Evolutionary conservation across 2,329 filamentous ascomycete species (phyloP).

Genomic region (Sporothrix sp.): DNA sequence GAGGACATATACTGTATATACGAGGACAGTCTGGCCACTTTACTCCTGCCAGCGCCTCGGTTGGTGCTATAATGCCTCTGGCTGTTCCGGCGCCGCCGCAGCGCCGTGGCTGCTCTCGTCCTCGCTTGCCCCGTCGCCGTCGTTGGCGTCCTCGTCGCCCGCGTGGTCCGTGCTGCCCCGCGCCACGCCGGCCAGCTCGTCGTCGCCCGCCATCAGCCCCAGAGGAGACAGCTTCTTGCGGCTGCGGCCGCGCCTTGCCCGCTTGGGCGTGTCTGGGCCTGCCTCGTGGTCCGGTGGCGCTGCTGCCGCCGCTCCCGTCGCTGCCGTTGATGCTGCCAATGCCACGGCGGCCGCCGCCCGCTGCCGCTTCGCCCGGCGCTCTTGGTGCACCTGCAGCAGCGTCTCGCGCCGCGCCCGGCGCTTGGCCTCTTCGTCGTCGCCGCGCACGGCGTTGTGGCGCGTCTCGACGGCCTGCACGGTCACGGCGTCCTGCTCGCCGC

Average conservation of each 20-base stretch:
- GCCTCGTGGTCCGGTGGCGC: not conserved
- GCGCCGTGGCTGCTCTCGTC: too few species aligned
- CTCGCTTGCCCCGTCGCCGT: not conserved
- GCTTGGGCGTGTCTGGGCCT: not conserved
- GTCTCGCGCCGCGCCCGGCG: not conserved
- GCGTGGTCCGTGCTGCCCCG: not conserved
- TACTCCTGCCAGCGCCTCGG: too few species aligned
- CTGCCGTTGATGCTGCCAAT: not conserved
- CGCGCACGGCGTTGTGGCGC: not conserved
- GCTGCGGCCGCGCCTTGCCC: not conserved
- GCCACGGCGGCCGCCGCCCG: not conserved
- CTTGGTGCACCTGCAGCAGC: constrained; percentile 5
- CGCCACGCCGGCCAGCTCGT: not conserved
- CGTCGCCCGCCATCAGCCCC: not conserved
- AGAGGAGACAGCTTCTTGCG: not conserved
- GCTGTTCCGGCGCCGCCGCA: too few species aligned
- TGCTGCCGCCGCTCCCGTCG: too few species aligned
- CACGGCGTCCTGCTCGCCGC: constrained; percentile 19
- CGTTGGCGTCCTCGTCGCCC: not conserved
- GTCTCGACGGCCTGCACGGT: constrained; percentile 19
- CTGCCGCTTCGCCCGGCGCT: not conserved
- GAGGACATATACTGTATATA: too few species aligned
- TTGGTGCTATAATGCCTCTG: too few species aligned
- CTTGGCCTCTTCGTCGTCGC: constrained; percentile 12
- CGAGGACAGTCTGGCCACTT: too few species aligned